Evolutionary conservation across 495 filamentous ascomycete species (phyloP), one percentile per base, ranked within the genome.

Genomic region (Hypoxylon lenormandii): DNA sequence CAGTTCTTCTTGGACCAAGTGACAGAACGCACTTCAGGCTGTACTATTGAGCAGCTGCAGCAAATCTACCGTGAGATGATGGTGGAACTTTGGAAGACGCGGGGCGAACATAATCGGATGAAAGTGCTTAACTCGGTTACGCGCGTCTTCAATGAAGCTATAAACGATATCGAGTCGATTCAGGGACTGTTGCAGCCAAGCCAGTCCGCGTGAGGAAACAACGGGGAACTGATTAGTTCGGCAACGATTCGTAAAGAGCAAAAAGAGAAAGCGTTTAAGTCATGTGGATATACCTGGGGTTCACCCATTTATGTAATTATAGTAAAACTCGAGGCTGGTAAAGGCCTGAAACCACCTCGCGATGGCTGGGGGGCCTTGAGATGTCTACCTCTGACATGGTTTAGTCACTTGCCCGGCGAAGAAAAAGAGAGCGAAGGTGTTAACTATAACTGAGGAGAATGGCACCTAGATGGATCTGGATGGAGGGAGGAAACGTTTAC

Each of bases 1-100:
- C 74, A 83, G 8, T 70, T 80, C 12, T 82, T 96, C 33, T 83
- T 90, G 52, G 69, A 81, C 0, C 75, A 83, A 23, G 77, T 97
- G 18, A 85, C 87, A 0, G 76, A 85, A 13, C 83, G 84, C 28
- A 91, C 91, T 6, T 90, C 89, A 42, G 93, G 93, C 0, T 93
- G 88, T 79, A 90, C 87, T 1, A 89, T 98, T 38, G 95, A 98
- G 79, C 96, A 98, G 76, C 83, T 98, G 26, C 94, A 98, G 80
- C 94, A 97, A 76, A 87, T 96, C 74, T 92, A 92, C 74, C 88
- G 93, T n/a, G 88, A 87, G 58, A 79, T 97, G 72, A 97, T 97
- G 94, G 89, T 93, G 62, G 86, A 87, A 42, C 81, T 98, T 12
- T 98, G 95, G 95, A 85, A 82, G 60, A 84, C 81, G 58, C 85